Conservation (phyloP, 1,284 basidiomycete genomes). For the Pterulicium gracile region DNA sequence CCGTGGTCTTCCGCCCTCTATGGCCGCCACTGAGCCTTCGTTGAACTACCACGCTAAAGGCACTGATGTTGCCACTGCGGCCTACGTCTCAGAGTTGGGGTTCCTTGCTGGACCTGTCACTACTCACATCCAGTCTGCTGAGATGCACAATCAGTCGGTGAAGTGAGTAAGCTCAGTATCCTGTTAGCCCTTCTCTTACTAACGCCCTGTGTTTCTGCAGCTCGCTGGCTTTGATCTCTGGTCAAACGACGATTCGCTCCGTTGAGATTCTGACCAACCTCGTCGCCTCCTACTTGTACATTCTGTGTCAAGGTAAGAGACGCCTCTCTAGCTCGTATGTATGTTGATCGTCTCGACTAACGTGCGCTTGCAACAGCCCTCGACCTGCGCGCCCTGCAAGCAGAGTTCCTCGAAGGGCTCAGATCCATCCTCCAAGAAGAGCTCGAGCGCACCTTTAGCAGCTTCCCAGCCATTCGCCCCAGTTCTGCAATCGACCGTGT, state of each 20-base stretch:
- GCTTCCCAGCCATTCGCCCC: not conserved
- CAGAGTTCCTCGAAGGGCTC: slow-evolving; percentile 26
- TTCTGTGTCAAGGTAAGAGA: slow-evolving; percentile 31
- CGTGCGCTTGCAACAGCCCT: slow-evolving; percentile 26
- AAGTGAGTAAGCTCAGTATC: slow-evolving; percentile 24
- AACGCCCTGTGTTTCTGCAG: slow-evolving; percentile 19
- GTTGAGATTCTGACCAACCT: slow-evolving; percentile 41
- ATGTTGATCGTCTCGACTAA: not conserved
- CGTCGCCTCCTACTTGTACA: slow-evolving; percentile 36
- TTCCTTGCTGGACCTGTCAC: slow-evolving; percentile 50
- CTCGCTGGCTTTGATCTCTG: slow-evolving; percentile 42
- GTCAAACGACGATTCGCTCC: slow-evolving; percentile 38
- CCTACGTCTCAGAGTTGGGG: slow-evolving; percentile 46
- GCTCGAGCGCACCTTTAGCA: not conserved
- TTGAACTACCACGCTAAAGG: slow-evolving; percentile 53
- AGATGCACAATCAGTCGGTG: slow-evolving; percentile 52
- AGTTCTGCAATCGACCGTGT: not conserved
- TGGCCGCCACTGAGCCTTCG: slow-evolving; percentile 43
- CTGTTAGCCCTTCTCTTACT: not conserved
- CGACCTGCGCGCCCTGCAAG: slow-evolving; percentile 40
- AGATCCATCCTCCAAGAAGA: slow-evolving; percentile 21
- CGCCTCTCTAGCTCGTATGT: slow-evolving; percentile 1
- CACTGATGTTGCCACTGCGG: slow-evolving; percentile 46
- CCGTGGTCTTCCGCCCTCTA: slow-evolving; percentile 41
- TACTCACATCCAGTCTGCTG: slow-evolving; percentile 44